A percentile compares a stretch with the other conserved stretches of the same genome.
Evolutionary conservation across 257 asterid genomes (phyloP).

Genomic region (Cinchona pubescens): DNA sequence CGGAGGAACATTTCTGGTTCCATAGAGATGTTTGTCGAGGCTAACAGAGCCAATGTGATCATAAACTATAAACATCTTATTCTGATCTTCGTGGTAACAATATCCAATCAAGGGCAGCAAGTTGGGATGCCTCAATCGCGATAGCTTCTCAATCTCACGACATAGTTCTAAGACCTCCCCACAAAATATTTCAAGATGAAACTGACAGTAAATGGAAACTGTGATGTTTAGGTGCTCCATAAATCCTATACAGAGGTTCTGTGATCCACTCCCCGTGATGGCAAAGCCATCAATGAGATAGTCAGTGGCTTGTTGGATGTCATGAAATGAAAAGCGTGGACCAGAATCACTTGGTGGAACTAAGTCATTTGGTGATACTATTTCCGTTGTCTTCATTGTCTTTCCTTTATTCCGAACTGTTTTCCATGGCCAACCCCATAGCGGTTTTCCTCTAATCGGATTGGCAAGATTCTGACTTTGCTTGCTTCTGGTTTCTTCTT

Average conservation of each 20-base stretch:
- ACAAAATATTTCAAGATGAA: too few relatives aligned
- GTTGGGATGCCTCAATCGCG: not conserved
- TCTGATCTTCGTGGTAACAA: not conserved
- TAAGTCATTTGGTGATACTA: not conserved
- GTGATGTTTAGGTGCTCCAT: not conserved
- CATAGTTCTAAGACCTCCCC: not conserved
- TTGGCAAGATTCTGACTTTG: not conserved
- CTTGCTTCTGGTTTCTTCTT: not conserved
- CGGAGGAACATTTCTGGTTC: not conserved
- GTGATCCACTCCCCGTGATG: not conserved
- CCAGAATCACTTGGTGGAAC: not conserved
- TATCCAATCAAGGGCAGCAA: conserved; percentile 4
- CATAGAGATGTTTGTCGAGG: not conserved
- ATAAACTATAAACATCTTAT: conserved; percentile 1
- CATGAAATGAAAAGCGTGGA: not conserved
- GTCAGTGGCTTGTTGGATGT: not conserved
- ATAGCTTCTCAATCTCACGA: not conserved
- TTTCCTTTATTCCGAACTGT: not conserved
- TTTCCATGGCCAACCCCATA: not conserved
- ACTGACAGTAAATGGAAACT: not conserved
- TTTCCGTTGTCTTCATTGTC: not conserved
- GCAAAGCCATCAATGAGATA: not conserved
- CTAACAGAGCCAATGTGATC: not conserved
- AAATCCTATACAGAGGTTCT: not conserved
- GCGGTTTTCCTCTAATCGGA: not conserved